These are phyloP conservation scores for Trichomonascus vanleenenianus DNA, from an alignment of 805 yeast species.

Conservation along the genomic window DNA sequence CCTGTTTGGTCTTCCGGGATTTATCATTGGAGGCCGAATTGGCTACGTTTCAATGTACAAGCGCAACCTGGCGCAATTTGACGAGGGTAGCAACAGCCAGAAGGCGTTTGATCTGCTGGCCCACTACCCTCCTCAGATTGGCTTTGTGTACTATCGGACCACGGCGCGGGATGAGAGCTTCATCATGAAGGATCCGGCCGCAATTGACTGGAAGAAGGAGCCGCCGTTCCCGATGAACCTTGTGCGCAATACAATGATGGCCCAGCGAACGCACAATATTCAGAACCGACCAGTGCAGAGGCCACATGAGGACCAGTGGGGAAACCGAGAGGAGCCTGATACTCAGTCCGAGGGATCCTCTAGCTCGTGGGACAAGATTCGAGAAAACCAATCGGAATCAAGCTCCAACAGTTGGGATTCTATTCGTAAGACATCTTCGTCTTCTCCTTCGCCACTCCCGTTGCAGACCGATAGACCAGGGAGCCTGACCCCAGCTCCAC, in stretches of 20 bases:
- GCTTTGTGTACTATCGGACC: slow-evolving; percentile 12
- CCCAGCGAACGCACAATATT: background rate
- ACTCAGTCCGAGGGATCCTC: background rate
- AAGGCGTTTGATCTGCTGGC: slow-evolving; percentile 9
- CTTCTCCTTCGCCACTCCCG: too few species aligned
- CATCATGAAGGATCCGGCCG: slow-evolving; percentile 16
- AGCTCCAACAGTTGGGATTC: background rate
- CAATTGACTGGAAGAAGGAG: slow-evolving; percentile 16
- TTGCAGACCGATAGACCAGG: background rate
- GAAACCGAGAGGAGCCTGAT: background rate
- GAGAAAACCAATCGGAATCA: slow-evolving; percentile 2
- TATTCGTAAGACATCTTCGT: too few species aligned
- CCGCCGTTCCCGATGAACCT: slow-evolving; percentile 17
- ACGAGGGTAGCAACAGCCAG: slow-evolving; percentile 6
- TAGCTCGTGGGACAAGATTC: slow-evolving; percentile 13
- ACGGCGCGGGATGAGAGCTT: slow-evolving; percentile 12
- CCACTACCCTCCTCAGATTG: slow-evolving; percentile 17
- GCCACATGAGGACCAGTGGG: background rate
- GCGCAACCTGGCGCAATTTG: slow-evolving; percentile 5
- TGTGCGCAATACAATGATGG: slow-evolving; percentile 2
- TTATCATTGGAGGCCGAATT: slow-evolving; percentile 12
- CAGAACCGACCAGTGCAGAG: background rate
- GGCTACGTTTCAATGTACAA: slow-evolving; percentile 6
- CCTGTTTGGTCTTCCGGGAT: slow-evolving; percentile 12
- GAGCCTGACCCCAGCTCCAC: slow-evolving; percentile 4